Evolutionary conservation across 306 rosid genomes (phyloP), one percentile per base, ranked within the genome.

Genomic region (Mimosa pudica): DNA sequence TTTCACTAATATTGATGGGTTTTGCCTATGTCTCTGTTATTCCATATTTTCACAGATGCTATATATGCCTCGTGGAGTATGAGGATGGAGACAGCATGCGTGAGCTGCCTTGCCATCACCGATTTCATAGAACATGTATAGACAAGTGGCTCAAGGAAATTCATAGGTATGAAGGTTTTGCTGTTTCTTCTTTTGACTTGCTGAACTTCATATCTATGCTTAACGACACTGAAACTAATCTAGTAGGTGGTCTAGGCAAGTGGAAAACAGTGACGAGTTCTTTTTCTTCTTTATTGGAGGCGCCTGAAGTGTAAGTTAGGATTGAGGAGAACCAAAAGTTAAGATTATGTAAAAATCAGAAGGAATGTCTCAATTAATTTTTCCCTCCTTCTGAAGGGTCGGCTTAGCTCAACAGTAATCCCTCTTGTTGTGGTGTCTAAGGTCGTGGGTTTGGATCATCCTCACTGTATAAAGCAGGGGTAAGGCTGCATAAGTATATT

Each of bases 81-180:
- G 98, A 95, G 84, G 98, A 95, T 77, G 96, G 98, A 72, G 97
- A 95, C 81, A 89, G 89, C 82, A 85, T 95, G 90, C 80, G 98
- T 70, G 85, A 87, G 64, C 88, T 95, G 78, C 97, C 98, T 86
- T 95, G 98, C 74, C 91, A 86, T 81, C 98, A 95, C 70, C 98
- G 91, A 75, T 95, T 91, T 77, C 98, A 95, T 76, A 89, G 87
- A 69, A 73, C 97, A 38, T 95, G 98, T 72, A 71, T 95, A 58
- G 98, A 95, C 96, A 95, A 95, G 83, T 95, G 98, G 98, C 87
- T 95, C 77, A 95, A 95, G 88, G 98, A 95, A 89, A 91, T 93
- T 81, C 98, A 95, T 86, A 92, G 98, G 98, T 95, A 86, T 16
- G 72, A 52, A 44, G 35, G 30, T 41, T 82, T 73, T 5, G 17